Evolutionary conservation across 768 basidiomycete species (phyloP).

Genomic region (Agaricus bisporus): DNA sequence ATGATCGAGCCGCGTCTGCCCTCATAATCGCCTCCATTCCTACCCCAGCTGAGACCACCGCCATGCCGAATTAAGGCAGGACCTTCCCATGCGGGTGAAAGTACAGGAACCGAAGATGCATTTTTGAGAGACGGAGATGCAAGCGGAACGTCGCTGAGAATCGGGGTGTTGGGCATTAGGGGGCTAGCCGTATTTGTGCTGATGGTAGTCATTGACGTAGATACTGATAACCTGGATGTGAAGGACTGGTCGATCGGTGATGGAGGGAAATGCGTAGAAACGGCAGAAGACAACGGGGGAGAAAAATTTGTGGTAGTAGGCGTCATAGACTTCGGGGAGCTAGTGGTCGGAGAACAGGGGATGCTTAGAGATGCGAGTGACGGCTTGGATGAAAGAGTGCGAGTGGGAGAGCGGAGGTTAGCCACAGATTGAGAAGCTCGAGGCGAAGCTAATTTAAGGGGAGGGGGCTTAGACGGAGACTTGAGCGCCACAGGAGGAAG

Average conservation of each 20-base stretch:
- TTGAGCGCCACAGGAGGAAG: conserved; percentile 1
- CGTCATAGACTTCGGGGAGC: not conserved
- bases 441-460: not conserved
- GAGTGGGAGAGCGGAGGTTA: conserved; percentile 3
- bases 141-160: not conserved
- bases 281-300: not conserved
- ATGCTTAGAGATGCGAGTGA: not conserved
- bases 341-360: conserved; percentile 1
- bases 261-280: too few relatives aligned
- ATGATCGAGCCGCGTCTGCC: not conserved
- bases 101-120: not conserved
- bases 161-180: conserved; percentile 2
- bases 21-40: not conserved
- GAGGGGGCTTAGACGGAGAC: conserved; percentile 3
- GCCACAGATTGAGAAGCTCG: not conserved
- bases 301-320: not conserved
- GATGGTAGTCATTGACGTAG: conserved; percentile 5
- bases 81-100: conserved; percentile 2
- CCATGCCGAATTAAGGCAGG: not conserved
- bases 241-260: not conserved
- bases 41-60: not conserved
- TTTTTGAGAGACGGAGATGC: conserved; percentile 1
- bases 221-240: not conserved
- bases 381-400: not conserved
- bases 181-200: conserved; percentile 6